Conservation (phyloP, 1,284 basidiomycete genomes). For the Agroathelia rolfsii region DNA sequence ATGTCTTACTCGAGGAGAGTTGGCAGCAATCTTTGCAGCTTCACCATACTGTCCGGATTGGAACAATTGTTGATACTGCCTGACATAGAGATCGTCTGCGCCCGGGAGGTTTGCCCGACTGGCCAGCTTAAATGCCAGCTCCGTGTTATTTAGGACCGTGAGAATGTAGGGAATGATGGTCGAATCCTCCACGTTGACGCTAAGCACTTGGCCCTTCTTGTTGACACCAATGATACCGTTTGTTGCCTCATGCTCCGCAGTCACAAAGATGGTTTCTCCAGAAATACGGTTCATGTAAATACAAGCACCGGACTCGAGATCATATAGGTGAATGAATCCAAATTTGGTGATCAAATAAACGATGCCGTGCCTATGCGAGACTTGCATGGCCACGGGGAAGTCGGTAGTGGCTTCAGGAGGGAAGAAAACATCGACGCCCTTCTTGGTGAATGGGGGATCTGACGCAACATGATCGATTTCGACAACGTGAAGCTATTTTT, state of each 20-base stretch:
- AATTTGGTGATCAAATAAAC: slow-evolving; percentile 98
- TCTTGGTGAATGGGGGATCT: slow-evolving; percentile 96
- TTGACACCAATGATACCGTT: slow-evolving; percentile 99
- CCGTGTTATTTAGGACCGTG: slow-evolving; percentile 90
- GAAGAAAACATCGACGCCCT: slow-evolving; percentile 99
- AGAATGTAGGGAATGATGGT: slow-evolving; percentile 95
- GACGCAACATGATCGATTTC: slow-evolving; percentile 95
- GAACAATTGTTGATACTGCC: slow-evolving; percentile 94
- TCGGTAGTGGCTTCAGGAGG: slow-evolving; percentile 97
- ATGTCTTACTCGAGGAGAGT: slow-evolving; percentile 75
- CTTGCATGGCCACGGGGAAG: slow-evolving; percentile 99
- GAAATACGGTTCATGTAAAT: slow-evolving; percentile 99
- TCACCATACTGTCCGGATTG: slow-evolving; percentile 85
- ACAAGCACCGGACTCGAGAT: slow-evolving; percentile 96
- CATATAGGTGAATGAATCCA: slow-evolving; percentile 99
- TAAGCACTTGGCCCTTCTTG: slow-evolving; percentile 98
- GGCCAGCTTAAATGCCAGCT: slow-evolving; percentile 96
- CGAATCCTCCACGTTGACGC: slow-evolving; percentile 94
- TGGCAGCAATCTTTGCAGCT: slow-evolving; percentile 96
- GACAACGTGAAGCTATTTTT: slow-evolving; percentile 94
- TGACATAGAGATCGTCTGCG: slow-evolving; percentile 93
- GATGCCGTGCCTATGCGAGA: slow-evolving; percentile 95
- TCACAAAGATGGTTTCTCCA: slow-evolving; percentile 98
- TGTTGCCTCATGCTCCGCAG: slow-evolving; percentile 89
- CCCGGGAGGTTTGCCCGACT: slow-evolving; percentile 96